phyloP scores from a whole-genome alignment of 148 eudicot genomes.

The Limonium bicolor region DNA sequence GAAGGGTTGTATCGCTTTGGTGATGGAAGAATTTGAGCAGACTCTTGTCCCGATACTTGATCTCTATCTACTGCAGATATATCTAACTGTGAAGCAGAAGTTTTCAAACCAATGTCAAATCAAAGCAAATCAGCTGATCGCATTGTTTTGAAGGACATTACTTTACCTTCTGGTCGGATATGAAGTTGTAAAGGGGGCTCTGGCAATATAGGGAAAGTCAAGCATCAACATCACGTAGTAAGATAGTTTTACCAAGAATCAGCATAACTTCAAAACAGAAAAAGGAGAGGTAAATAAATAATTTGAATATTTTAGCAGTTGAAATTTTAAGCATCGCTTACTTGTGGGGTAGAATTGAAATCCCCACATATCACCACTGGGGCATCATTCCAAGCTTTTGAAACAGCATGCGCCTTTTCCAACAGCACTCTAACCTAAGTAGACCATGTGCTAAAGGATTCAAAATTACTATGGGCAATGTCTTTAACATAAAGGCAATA shows the following conservation, averaged over 20 bases:
- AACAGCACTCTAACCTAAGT: constrained; percentile 67
- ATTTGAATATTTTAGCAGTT: neutral
- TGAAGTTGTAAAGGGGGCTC: constrained; percentile 87
- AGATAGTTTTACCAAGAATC: no score
- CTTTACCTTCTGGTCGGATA: constrained; percentile 68
- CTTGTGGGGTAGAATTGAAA: constrained; percentile 89
- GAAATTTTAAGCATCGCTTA: constrained; percentile 8
- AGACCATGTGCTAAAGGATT: no score
- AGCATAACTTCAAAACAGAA: no score
- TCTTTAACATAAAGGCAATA: no score
- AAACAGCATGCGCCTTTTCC: constrained; percentile 60
- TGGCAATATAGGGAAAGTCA: constrained; percentile 12
- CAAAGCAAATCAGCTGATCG: no score
- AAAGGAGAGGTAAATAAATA: no score
- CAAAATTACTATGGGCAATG: no score
- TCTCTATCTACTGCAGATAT: constrained; percentile 63
- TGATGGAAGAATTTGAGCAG: constrained; percentile 46
- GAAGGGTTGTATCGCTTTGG: constrained; percentile 21
- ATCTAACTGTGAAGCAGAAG: constrained; percentile 40
- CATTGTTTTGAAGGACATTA: no score
- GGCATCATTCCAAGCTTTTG: constrained; percentile 90
- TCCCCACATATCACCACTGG: constrained; percentile 91
- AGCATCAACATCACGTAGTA: constrained; percentile 1
- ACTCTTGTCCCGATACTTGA: constrained; percentile 81
- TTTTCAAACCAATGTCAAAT: neutral